These are phyloP conservation scores for Nyssa sinensis DNA, from an alignment of 148 eudicot genomes.

Conservation along the genomic window DNA sequence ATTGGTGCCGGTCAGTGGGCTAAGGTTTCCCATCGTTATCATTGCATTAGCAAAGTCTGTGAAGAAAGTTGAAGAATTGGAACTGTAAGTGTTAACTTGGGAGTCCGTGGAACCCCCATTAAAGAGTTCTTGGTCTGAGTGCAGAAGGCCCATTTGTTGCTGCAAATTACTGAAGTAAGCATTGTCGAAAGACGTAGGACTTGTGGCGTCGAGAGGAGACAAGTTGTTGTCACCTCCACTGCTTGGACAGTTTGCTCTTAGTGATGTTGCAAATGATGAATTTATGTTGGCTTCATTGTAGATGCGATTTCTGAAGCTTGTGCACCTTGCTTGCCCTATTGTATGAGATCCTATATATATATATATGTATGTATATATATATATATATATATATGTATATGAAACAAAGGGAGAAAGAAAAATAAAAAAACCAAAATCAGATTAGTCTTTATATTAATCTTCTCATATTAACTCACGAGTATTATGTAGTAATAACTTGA, in stretches of 20 bases:
- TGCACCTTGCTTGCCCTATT: slow-evolving; percentile 67
- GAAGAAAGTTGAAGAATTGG: slow-evolving; percentile 42
- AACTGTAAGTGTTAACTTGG: slow-evolving; percentile 39
- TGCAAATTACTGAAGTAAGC: slow-evolving; percentile 44
- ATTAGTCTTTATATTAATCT: no score
- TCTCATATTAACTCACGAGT: no score
- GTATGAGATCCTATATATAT: no score
- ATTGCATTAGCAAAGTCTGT: slow-evolving; percentile 56
- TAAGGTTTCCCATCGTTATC: no score
- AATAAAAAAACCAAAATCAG: background rate
- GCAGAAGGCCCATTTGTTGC: slow-evolving; percentile 47
- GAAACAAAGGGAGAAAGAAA: no score
- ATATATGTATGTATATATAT: background rate
- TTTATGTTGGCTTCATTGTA: slow-evolving; percentile 61
- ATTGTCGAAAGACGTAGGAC: slow-evolving; percentile 51
- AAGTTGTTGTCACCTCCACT: slow-evolving; percentile 43
- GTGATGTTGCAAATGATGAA: slow-evolving; percentile 41
- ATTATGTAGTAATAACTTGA: no score
- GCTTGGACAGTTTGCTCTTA: slow-evolving; percentile 41
- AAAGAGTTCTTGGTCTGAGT: slow-evolving; percentile 65
- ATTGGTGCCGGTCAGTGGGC: slow-evolving; percentile 53
- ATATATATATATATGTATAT: no score
- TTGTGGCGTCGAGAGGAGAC: slow-evolving; percentile 50
- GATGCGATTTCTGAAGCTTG: slow-evolving; percentile 33
- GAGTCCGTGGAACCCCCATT: slow-evolving; percentile 52